Conservation (phyloP, 805 yeast genomes). For the Blastobotrys attinorum region DNA sequence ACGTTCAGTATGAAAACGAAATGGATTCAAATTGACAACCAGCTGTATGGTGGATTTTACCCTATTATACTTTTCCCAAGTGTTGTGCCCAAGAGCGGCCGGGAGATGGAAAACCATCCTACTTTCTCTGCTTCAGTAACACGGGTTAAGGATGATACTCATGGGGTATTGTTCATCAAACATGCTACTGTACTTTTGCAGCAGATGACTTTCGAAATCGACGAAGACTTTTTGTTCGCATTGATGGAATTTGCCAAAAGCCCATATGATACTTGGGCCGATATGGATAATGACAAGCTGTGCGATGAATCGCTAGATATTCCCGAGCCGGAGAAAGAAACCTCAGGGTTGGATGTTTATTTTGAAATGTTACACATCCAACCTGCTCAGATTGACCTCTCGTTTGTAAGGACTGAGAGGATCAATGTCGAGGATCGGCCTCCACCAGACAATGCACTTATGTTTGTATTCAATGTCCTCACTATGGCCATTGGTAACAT, state of each 20-base stretch:
- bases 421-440: slow-evolving; percentile 58
- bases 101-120: slow-evolving; percentile 84
- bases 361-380: slow-evolving; percentile 90
- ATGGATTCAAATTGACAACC: slow-evolving; percentile 95
- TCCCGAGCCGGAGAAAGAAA: slow-evolving; percentile 58
- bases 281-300: slow-evolving; percentile 35
- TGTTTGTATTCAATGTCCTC: slow-evolving; percentile 73
- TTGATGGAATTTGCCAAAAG: slow-evolving; percentile 69
- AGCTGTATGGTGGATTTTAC: slow-evolving; percentile 75
- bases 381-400: slow-evolving; percentile 79
- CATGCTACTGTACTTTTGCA: slow-evolving; percentile 85
- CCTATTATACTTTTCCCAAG: slow-evolving; percentile 89
- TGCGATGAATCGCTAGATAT: slow-evolving; percentile 57
- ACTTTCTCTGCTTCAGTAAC: slow-evolving; percentile 81
- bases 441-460: slow-evolving; percentile 53
- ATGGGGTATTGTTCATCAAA: slow-evolving; percentile 84
- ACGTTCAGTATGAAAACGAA: slow-evolving; percentile 72
- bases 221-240: slow-evolving; percentile 85
- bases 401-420: slow-evolving; percentile 85
- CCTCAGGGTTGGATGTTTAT: slow-evolving; percentile 66
- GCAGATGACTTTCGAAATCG: slow-evolving; percentile 86
- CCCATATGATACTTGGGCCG: slow-evolving; percentile 77
- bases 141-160: slow-evolving; percentile 76
- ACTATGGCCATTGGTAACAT: slow-evolving; percentile 97
- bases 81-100: slow-evolving; percentile 73